phyloP scores from a whole-genome alignment of 2,329 filamentous ascomycete species.

The Trichoderma citrinoviride region DNA sequence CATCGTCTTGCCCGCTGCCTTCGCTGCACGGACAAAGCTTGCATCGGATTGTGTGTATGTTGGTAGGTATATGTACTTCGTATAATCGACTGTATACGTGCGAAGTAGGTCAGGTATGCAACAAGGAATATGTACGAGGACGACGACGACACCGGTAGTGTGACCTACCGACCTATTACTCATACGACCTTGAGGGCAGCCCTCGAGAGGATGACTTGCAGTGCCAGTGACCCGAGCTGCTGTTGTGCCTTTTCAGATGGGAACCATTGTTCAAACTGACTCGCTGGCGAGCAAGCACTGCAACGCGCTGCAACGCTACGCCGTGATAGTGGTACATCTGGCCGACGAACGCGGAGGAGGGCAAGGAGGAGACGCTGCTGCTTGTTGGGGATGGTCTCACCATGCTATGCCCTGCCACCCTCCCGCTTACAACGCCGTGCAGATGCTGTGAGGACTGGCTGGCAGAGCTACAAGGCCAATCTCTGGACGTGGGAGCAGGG shows the following conservation, averaged over 20 bases:
- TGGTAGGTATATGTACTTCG: too few relatives aligned
- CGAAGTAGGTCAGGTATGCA: too few relatives aligned
- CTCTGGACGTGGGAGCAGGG: neutral
- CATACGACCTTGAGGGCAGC: neutral
- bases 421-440: constrained; percentile 17
- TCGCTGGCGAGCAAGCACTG: constrained; percentile 20
- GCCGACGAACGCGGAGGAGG: constrained; percentile 1
- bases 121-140: too few relatives aligned
- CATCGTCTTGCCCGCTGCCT: constrained; percentile 3
- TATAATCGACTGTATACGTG: neutral
- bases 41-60: neutral
- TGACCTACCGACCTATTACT: too few relatives aligned
- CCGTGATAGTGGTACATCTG: constrained; percentile 16
- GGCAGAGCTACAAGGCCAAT: constrained; percentile 1
- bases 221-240: constrained; percentile 16
- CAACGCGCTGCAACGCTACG: constrained; percentile 17
- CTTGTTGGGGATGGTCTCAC: constrained; percentile 17
- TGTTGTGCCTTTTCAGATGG: neutral
- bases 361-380: neutral
- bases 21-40: neutral
- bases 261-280: constrained; percentile 16
- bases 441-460: constrained; percentile 4
- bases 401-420: constrained; percentile 7
- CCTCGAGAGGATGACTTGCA: constrained; percentile 19
- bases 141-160: too few relatives aligned